Evolutionary conservation across 2,329 filamentous ascomycete genomes (phyloP).

Genomic region (Volutella citrinella): DNA sequence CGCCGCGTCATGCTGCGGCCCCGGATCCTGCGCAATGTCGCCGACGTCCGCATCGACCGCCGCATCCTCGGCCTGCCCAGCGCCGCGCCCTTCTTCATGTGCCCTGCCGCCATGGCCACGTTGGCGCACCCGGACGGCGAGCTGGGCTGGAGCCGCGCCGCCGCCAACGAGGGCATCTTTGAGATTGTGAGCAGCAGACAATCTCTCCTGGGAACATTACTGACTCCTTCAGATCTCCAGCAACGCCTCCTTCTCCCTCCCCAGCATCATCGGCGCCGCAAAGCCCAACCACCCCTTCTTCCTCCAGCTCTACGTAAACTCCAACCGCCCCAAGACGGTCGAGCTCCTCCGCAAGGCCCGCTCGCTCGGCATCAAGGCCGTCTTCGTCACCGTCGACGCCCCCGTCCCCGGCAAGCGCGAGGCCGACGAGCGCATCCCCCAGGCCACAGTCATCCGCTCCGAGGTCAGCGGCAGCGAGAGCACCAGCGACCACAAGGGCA

Average conservation of each 20-base stretch:
- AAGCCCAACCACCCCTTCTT: constrained; percentile 21
- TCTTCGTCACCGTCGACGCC: constrained; percentile 53
- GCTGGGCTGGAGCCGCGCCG: constrained; percentile 27
- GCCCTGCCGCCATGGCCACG: constrained; percentile 62
- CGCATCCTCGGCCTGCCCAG: constrained; percentile 51
- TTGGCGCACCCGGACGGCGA: constrained; percentile 65
- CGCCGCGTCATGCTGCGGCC: constrained; percentile 57
- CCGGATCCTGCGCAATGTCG: constrained; percentile 55
- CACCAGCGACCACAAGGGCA: constrained; percentile 50
- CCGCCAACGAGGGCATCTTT: constrained; percentile 24
- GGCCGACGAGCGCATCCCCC: constrained; percentile 51
- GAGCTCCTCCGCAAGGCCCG: constrained; percentile 38
- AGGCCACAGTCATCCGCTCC: constrained; percentile 38
- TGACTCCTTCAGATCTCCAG: constrained; percentile 25
- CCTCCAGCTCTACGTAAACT: constrained; percentile 52
- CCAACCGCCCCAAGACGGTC: constrained; percentile 45
- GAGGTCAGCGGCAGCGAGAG: constrained; percentile 39
- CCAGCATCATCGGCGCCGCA: constrained; percentile 22
- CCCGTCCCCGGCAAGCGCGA: constrained; percentile 56
- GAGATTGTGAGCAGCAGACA: constrained; percentile 23
- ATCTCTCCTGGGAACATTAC: too few species aligned
- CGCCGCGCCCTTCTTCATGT: constrained; percentile 59
- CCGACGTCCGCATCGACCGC: constrained; percentile 45
- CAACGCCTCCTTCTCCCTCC: constrained; percentile 24
- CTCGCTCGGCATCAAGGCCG: constrained; percentile 46